Evolutionary conservation across 1,284 basidiomycete species (phyloP), one percentile per base, ranked within the genome.

Genomic region (Fomitopsis pinicola): DNA sequence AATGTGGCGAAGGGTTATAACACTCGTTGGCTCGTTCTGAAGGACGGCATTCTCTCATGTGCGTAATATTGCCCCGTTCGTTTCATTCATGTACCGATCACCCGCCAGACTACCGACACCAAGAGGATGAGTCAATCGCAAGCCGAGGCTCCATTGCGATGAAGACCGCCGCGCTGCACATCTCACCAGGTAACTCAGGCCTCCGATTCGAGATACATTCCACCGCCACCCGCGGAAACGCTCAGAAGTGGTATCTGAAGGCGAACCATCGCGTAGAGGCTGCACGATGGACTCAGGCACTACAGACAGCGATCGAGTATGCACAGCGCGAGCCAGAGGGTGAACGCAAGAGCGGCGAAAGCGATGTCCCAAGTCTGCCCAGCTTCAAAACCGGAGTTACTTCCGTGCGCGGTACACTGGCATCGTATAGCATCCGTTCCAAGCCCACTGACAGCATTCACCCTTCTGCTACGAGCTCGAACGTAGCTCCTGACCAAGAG

Each of bases 21-120:
- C 67, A 92, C 92, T 0, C 82, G 97, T 0, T 98, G 96, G 95
- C 97, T 98, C 70, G 95, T 98, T 0, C 82, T 98, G 42, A 88
- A 92, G 68, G 86, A 92, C 63, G 97, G 95, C 5, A 80, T 91
- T 38, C 76, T 97, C 12, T 93, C 91, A 33, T 95, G 92, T 90
- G 71, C 44, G 87, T 80, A 10, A 60, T 7, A n/a, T 5, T 19
- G 1, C 53, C 4, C 46, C 56, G 63, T 22, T 54, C 63, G 64
- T 10, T 50, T 17, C 26, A 33, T 6, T 69, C 67, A 15, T 28
- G 28, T 42, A 10, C 28, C 35, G 38, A 59, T 59, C 30, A 35
- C 30, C 22, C 28, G 62, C n/a, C 63, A 92, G 89, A 97, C 72
- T 97, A 95, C 72, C 91, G 92, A 40, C 90, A 91, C 68, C 93